Percentiles rank a stretch among this genome's conserved stretches.
These are phyloP conservation scores for Populus davidiana DNA, from an alignment of 345 rosid genomes.

Conservation along the genomic window DNA sequence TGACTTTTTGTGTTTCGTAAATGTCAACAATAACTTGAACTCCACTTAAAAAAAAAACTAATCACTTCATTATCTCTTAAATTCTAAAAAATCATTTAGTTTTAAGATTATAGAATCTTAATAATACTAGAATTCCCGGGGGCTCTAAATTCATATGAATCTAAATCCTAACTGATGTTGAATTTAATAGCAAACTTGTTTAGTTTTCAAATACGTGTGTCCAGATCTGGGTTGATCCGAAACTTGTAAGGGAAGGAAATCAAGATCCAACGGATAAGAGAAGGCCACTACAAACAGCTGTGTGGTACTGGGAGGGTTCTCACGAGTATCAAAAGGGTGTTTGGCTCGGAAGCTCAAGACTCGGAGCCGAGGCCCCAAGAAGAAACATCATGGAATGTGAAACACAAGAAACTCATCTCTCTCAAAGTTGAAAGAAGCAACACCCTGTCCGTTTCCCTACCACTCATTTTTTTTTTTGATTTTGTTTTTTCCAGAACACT, in stretches of 20 bases:
- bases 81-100: too few relatives aligned
- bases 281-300: neutral
- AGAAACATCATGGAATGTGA: conserved; percentile 21
- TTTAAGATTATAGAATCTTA: too few relatives aligned
- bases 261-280: conserved; percentile 15
- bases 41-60: too few relatives aligned
- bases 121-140: too few relatives aligned
- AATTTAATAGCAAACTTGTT: too few relatives aligned
- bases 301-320: neutral
- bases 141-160: too few relatives aligned
- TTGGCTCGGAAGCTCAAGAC: neutral
- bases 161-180: too few relatives aligned
- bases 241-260: neutral
- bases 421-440: conserved; percentile 46
- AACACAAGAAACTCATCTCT: conserved; percentile 19
- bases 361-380: neutral
- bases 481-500: neutral
- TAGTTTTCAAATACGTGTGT: neutral
- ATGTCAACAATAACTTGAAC: too few relatives aligned
- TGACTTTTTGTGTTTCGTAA: too few relatives aligned
- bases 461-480: conserved; percentile 36
- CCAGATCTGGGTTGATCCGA: neutral
- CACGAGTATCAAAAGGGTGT: neutral
- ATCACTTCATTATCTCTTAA: too few relatives aligned
- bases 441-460: conserved; percentile 53